Conservation (phyloP, 495 filamentous ascomycete species). For the Saxophila tyrrhenica region DNA sequence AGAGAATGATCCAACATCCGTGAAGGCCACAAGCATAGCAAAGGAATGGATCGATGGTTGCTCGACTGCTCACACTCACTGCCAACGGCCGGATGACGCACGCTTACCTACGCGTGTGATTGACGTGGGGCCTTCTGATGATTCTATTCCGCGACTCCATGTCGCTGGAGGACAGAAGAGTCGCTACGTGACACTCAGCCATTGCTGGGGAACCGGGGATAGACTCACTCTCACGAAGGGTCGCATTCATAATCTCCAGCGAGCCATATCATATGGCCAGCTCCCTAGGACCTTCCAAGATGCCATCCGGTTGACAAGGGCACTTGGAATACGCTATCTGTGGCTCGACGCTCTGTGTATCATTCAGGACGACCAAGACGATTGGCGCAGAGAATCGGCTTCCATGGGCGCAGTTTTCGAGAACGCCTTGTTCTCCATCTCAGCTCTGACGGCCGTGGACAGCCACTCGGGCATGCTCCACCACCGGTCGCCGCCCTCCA, state of each 20-base stretch:
- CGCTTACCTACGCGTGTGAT: neutral
- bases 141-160: neutral
- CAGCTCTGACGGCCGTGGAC: conserved; percentile 14
- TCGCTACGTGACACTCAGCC: conserved; percentile 14
- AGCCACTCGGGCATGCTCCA: neutral
- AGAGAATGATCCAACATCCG: neutral
- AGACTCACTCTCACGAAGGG: neutral
- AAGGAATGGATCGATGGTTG: neutral
- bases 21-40: neutral
- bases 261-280: neutral
- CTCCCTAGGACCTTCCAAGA: conserved; percentile 19
- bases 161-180: neutral
- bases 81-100: neutral
- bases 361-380: conserved; percentile 31
- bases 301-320: conserved; percentile 23
- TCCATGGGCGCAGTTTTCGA: conserved; percentile 34
- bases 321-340: conserved; percentile 29
- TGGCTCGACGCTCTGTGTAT: conserved; percentile 40
- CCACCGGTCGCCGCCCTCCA: neutral
- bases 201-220: conserved; percentile 15
- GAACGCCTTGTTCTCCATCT: conserved; percentile 29
- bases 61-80: neutral
- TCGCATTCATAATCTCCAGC: neutral
- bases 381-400: conserved; percentile 33
- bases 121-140: neutral